Evolutionary conservation across 23 red algal genomes (phyloP).

Genomic region (Cyanidium caldarium): DNA sequence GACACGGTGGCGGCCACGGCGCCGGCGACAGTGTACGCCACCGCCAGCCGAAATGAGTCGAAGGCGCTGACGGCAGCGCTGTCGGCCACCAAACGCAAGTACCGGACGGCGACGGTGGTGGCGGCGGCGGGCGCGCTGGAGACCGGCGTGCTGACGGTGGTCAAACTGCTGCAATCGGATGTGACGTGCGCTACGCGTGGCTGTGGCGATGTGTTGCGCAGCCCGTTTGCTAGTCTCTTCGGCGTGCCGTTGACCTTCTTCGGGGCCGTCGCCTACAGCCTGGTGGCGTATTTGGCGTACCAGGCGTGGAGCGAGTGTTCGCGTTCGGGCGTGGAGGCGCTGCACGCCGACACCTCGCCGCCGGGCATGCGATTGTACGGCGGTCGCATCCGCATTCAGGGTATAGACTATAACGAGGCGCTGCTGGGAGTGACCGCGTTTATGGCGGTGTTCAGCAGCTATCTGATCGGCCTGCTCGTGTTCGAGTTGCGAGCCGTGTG

Average conservation of each 20-base stretch:
- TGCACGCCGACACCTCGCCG: no score
- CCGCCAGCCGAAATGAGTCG: no score
- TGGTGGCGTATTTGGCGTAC: conserved; percentile 34
- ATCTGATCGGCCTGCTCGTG: conserved; percentile 48
- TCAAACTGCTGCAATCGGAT: conserved; percentile 45
- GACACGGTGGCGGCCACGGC: no score
- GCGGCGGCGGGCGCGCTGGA: conserved; percentile 35
- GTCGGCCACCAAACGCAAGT: no score
- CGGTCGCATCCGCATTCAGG: background rate
- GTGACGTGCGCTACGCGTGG: conserved; percentile 60
- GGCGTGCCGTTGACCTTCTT: conserved; percentile 69
- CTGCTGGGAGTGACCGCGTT: conserved; percentile 34
- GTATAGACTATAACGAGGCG: background rate
- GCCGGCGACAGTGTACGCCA: no score
- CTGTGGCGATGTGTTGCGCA: conserved; percentile 64
- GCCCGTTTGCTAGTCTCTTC: conserved; percentile 55
- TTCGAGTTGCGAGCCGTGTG: conserved; percentile 60
- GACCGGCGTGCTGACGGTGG: conserved; percentile 47
- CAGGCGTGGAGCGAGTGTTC: conserved; percentile 18
- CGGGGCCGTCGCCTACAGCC: conserved; percentile 40
- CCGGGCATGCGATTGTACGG: background rate
- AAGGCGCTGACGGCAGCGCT: no score
- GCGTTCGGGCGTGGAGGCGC: no score
- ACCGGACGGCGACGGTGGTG: no score
- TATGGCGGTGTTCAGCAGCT: conserved; percentile 41